Percentiles rank a stretch among this genome's conserved stretches.
Evolutionary conservation across 2,329 filamentous ascomycete species (phyloP).

Genomic region (Amphichorda felina): DNA sequence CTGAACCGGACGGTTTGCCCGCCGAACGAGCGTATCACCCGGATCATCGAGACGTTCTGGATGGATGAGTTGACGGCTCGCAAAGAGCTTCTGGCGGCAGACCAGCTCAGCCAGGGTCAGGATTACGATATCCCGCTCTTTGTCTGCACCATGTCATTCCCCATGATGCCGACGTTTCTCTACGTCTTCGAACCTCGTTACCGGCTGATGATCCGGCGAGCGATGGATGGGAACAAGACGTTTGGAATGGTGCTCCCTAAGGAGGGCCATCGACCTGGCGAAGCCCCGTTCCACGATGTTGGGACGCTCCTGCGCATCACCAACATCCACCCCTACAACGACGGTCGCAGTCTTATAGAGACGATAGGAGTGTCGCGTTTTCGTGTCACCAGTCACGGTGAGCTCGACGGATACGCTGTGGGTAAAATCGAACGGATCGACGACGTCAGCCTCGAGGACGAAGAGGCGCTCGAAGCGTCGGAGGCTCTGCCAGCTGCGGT

Average conservation of each 20-base stretch:
- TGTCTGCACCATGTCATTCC: constrained; percentile 72
- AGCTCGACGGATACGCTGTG: constrained; percentile 66
- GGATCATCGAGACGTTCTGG: constrained; percentile 58
- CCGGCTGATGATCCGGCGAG: constrained; percentile 75
- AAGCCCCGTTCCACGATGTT: constrained; percentile 50
- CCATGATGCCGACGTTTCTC: constrained; percentile 72
- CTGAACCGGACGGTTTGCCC: constrained; percentile 28
- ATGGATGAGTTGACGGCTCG: constrained; percentile 50
- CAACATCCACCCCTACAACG: constrained; percentile 59
- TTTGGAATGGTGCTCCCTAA: constrained; percentile 82
- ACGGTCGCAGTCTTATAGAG: constrained; percentile 74
- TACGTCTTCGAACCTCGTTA: constrained; percentile 93
- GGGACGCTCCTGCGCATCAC: constrained; percentile 71
- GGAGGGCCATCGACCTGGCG: constrained; percentile 23
- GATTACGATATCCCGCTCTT: constrained; percentile 61
- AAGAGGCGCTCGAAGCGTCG: constrained; percentile 62
- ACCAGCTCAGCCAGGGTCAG: constrained; percentile 42
- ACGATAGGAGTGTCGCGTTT: constrained; percentile 69
- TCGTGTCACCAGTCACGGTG: constrained; percentile 50
- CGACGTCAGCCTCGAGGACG: constrained; percentile 70
- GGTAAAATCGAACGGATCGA: constrained; percentile 67
- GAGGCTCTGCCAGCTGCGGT: constrained; percentile 30
- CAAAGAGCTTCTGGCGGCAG: constrained; percentile 32
- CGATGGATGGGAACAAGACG: constrained; percentile 57
- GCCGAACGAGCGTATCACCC: constrained; percentile 50